Evolutionary conservation across 148 eudicot species (phyloP).

Genomic region (Arbutus unedo): DNA sequence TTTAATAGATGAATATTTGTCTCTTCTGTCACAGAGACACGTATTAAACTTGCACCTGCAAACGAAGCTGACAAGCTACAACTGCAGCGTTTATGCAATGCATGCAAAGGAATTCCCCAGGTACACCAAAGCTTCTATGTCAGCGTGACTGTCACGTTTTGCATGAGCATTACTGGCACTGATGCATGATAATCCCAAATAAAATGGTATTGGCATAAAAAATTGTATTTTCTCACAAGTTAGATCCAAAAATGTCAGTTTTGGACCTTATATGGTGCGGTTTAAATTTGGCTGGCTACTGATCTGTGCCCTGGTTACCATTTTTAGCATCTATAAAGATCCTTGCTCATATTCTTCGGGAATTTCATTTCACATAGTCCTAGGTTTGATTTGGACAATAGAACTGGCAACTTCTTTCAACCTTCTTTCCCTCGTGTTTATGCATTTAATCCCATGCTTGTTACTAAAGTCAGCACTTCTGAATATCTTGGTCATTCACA

Average conservation of each 20-base stretch:
- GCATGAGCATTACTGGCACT: neutral
- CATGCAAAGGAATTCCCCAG: constrained; percentile 99
- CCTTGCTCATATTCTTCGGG: neutral
- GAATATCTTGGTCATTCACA: neutral
- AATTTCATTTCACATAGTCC: neutral
- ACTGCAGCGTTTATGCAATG: constrained; percentile 74
- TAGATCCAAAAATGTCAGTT: neutral
- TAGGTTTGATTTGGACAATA: neutral
- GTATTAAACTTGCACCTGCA: constrained; percentile 66
- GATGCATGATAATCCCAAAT: neutral
- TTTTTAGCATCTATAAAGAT: neutral
- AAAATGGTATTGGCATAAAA: neutral
- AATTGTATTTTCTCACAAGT: neutral
- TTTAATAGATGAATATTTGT: neutral
- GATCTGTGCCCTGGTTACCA: neutral
- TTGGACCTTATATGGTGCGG: neutral
- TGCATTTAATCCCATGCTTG: neutral
- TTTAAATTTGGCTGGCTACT: neutral
- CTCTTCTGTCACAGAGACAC: constrained; percentile 47
- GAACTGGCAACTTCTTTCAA: neutral
- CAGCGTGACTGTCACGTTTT: neutral
- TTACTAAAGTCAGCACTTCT: neutral
- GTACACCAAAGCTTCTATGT: constrained; percentile 26
- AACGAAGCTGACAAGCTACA: constrained; percentile 56
- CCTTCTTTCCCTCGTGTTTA: neutral